Base-by-base conservation (phyloP, 2,329 filamentous ascomycete genomes). In the Coniochaeta sp. region DNA sequence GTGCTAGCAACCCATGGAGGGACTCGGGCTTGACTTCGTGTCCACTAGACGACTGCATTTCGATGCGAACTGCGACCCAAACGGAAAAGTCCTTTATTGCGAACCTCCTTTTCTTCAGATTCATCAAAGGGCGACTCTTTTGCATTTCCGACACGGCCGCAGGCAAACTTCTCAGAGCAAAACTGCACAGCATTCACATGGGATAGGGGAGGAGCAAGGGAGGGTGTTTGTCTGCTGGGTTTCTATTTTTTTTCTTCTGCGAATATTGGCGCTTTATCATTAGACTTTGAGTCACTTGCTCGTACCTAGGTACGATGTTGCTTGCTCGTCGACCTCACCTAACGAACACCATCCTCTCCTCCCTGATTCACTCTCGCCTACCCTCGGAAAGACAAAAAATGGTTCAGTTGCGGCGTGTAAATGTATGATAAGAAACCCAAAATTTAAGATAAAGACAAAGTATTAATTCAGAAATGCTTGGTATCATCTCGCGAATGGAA, bases 401-500 rank as follows among this genome's bases (percentile, higher is more conserved):
- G 58, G 58, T 47, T 60, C 47, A 38, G 54, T 57, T 34, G 54
- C 24, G 54, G 54, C 47, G 47, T 60, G 58, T 56, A 60, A 56
- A 60, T 60, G 58, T 59, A 44, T 54, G 31, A 60, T 54, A 55
- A 63, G 59, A 61, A 54, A 58, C 60, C 31, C 26, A 16, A 52
- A 52, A 52, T 26, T 59, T 43, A 58, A 58, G 61, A 61, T 40
- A 58, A 58, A 60, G 31, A 52, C 59, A 56, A 50, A 56, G 17
- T 52, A 52, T 31, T 52, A 26, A 59, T 28, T 28, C 34, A 43
- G 14, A 7, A n/a, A 28, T 31, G 24, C 47, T 52, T 28, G 47
- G 47, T 31, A 52, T 52, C 47, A 28, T 6, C 22, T 7, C 11
- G 22, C 24, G n/a, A 58, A n/a, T 58, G 22, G 19, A 40, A 33